These are phyloP conservation scores for Coniochaeta sp. DNA, from an alignment of 2,329 filamentous ascomycete species.

Conservation along the genomic window DNA sequence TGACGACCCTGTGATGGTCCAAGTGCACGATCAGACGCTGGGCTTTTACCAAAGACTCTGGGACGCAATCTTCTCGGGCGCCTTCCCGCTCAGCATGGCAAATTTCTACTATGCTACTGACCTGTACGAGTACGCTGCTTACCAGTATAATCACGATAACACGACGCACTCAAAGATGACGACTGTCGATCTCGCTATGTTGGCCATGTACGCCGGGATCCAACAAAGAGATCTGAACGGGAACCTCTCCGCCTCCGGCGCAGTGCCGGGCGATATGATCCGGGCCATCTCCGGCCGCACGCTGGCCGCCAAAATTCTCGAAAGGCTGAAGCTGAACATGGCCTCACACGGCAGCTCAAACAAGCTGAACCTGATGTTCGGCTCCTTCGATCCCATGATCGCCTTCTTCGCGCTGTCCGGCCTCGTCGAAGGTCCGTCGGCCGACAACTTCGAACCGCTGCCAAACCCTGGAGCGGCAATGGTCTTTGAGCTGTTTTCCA, in stretches of 20 bases:
- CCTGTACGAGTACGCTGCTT: slow-evolving; percentile 49
- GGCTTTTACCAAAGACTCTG: slow-evolving; percentile 37
- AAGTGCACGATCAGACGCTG: slow-evolving; percentile 16
- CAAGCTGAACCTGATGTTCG: slow-evolving; percentile 47
- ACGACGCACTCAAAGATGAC: slow-evolving; percentile 32
- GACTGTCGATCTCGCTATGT: slow-evolving; percentile 35
- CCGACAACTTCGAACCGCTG: slow-evolving; percentile 37
- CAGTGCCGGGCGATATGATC: slow-evolving; percentile 28
- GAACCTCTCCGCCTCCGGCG: slow-evolving; percentile 52
- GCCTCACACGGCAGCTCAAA: slow-evolving; percentile 26
- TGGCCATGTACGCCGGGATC: slow-evolving; percentile 56
- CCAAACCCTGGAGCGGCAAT: slow-evolving; percentile 69
- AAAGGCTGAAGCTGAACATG: slow-evolving; percentile 34
- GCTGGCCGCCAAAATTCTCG: slow-evolving; percentile 35
- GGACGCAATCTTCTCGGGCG: slow-evolving; percentile 26
- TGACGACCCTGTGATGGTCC: slow-evolving; percentile 9
- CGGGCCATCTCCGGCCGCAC: slow-evolving; percentile 47
- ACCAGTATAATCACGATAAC: slow-evolving; percentile 43
- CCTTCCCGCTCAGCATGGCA: slow-evolving; percentile 24
- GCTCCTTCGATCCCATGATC: slow-evolving; percentile 46
- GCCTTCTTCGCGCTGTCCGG: slow-evolving; percentile 44
- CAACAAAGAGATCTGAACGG: slow-evolving; percentile 54
- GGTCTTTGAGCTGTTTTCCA: slow-evolving; percentile 59
- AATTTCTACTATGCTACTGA: slow-evolving; percentile 43
- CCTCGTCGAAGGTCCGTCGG: slow-evolving; percentile 42